Evolutionary conservation across 768 basidiomycete species (phyloP).

Genomic region (Boletus insuetus): DNA sequence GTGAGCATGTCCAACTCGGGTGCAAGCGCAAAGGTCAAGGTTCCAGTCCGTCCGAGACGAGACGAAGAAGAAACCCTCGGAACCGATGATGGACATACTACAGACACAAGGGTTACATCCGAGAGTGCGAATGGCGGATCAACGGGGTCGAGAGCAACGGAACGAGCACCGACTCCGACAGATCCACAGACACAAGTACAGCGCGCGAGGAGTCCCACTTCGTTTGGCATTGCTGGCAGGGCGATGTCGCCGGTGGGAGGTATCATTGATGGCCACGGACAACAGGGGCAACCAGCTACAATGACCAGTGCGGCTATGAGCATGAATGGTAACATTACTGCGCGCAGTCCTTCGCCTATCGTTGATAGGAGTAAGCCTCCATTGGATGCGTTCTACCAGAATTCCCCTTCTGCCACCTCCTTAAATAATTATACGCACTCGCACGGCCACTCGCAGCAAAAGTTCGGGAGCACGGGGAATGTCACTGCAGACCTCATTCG

Average conservation of each 20-base stretch:
- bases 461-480: slow-evolving; percentile 59
- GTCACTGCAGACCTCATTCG: slow-evolving; percentile 72
- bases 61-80: slow-evolving; percentile 39
- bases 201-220: slow-evolving; percentile 59
- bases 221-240: slow-evolving; percentile 41
- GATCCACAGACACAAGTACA: slow-evolving; percentile 32
- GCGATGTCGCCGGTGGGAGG: slow-evolving; percentile 57
- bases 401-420: slow-evolving; percentile 40
- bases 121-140: slow-evolving; percentile 37
- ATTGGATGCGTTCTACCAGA: slow-evolving; percentile 56
- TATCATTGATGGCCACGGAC: slow-evolving; percentile 22
- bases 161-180: slow-evolving; percentile 57
- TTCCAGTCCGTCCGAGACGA: slow-evolving; percentile 47
- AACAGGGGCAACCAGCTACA: slow-evolving; percentile 36
- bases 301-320: slow-evolving; percentile 55
- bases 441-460: slow-evolving; percentile 33
- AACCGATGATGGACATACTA: slow-evolving; percentile 50
- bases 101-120: slow-evolving; percentile 44
- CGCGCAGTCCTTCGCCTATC: slow-evolving; percentile 57
- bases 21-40: slow-evolving; percentile 47
- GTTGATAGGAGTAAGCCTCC: slow-evolving; percentile 57
- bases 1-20: slow-evolving; percentile 4
- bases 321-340: slow-evolving; percentile 44
- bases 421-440: slow-evolving; percentile 45
- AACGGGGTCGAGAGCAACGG: slow-evolving; percentile 31